Evolutionary conservation across 495 filamentous ascomycete genomes (phyloP).

Genomic region (Daldinia vernicosa): DNA sequence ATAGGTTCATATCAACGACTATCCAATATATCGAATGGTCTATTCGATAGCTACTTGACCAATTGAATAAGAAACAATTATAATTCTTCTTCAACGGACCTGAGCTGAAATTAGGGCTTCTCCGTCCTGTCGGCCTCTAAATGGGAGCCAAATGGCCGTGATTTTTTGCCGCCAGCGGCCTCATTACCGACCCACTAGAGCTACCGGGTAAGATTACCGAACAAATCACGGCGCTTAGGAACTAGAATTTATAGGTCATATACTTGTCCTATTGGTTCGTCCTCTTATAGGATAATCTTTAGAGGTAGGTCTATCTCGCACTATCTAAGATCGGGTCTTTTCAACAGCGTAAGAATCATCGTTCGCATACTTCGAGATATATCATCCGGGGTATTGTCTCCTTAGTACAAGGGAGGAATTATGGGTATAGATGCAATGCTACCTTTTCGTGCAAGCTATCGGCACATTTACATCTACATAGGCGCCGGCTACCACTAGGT

Average conservation of each 20-base stretch:
- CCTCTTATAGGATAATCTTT: slow-evolving; percentile 11
- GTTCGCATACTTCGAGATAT: background rate
- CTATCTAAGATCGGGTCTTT: background rate
- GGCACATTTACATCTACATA: slow-evolving; percentile 16
- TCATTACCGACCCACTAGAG: slow-evolving; percentile 21
- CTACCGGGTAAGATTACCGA: slow-evolving; percentile 38
- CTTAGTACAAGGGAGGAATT: slow-evolving; percentile 6
- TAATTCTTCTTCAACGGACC: background rate
- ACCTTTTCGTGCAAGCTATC: slow-evolving; percentile 20
- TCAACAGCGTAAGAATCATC: slow-evolving; percentile 6
- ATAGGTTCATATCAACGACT: background rate
- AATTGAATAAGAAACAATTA: background rate
- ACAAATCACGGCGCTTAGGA: slow-evolving; percentile 42
- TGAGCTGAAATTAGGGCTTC: background rate
- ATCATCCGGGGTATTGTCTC: slow-evolving; percentile 3
- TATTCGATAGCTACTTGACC: background rate
- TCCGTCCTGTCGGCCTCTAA: background rate
- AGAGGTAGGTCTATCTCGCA: background rate
- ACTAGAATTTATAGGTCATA: background rate
- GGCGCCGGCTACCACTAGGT: slow-evolving; percentile 30
- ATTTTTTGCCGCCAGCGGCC: slow-evolving; percentile 37
- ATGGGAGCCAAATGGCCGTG: slow-evolving; percentile 15
- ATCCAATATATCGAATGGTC: background rate
- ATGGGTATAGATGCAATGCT: slow-evolving; percentile 15
- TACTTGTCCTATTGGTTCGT: slow-evolving; percentile 12